Percentiles rank a stretch among this genome's conserved stretches.
phyloP scores from a whole-genome alignment of 2,329 filamentous ascomycete genomes.

The Aspergillus sp. region DNA sequence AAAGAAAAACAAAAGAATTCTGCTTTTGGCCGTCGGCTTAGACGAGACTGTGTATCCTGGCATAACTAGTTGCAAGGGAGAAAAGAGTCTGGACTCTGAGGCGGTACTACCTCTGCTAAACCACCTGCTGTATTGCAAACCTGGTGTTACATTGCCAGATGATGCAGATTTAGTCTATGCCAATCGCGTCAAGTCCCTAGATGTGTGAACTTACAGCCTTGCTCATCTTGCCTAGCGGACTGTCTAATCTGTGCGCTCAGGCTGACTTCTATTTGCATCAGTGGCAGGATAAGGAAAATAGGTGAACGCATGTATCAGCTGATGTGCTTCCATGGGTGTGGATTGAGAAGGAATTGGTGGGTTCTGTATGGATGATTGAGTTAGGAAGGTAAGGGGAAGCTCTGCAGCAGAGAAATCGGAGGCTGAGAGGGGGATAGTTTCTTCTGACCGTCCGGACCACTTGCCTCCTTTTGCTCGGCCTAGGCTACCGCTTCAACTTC shows the following conservation, averaged over 20 bases:
- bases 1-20: background rate
- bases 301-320: background rate
- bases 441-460: too few species aligned
- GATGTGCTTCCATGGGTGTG: too few species aligned
- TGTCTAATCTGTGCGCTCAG: background rate
- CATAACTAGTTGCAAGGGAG: background rate
- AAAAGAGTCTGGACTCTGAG: background rate
- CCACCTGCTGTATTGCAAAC: background rate
- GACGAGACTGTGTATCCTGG: background rate
- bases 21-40: slow-evolving; percentile 4
- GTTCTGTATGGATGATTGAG: too few species aligned
- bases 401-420: too few species aligned
- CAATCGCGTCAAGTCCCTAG: background rate
- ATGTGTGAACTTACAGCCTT: background rate
- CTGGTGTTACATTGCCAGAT: background rate
- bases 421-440: too few species aligned
- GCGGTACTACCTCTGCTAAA: background rate
- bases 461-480: too few species aligned
- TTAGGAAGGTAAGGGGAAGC: too few species aligned
- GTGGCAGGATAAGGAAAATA: background rate
- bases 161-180: background rate
- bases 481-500: too few species aligned
- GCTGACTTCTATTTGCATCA: background rate
- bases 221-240: background rate
- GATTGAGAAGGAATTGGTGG: too few species aligned